Evolutionary conservation across 2,329 filamentous ascomycete genomes (phyloP), one percentile per base, ranked within the genome.

Genomic region (Alternaria incomplexa): DNA sequence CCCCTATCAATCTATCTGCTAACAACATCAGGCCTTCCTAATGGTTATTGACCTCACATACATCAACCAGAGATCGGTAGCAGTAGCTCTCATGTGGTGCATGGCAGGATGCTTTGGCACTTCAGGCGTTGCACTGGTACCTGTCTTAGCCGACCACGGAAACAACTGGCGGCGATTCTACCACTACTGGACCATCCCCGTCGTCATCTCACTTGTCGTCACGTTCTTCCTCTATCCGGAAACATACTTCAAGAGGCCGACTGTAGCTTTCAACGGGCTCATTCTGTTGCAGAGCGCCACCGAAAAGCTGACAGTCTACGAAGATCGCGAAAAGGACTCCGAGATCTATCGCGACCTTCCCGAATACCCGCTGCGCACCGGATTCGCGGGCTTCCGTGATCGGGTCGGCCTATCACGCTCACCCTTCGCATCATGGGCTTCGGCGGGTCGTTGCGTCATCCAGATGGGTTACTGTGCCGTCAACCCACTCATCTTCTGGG

Each of bases 201-300:
- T 71, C 7, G 30, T 65, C 1, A 30, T 76, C 5, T 60, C 77
- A 0, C 64, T 80, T 20, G 2, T 79, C 1, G 57, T 78, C 3
- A 69, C 71, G 1, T 73, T 79, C 28, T 63, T 79, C 22, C 72
- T 77, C 12, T 76, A 71, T 22, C 79, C 79, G 0, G 81, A 82
- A 50, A 82, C 79, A 1, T 82, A 79, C 64, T 83, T 82, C 69
- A 73, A 80, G 54, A 76, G 81, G 1, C 81, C 81, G 0, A 77
- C 77, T 0, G 74, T 83, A 9, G 80, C 81, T 6, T 81, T 81
- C 44, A 76, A 82, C 61, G 81, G 81, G 3, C 77, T 78, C 22
- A 79, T 82, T 5, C 59, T 82, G 4, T 55, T 80, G 2, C 81
- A 82, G 61, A 76, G 70, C 13, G 76, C 75, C 3, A 78, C 78